These are phyloP conservation scores for Pseudonitzschia multiseries DNA, from an alignment of 108 stramenopile genomes.

Conservation along the genomic window DNA sequence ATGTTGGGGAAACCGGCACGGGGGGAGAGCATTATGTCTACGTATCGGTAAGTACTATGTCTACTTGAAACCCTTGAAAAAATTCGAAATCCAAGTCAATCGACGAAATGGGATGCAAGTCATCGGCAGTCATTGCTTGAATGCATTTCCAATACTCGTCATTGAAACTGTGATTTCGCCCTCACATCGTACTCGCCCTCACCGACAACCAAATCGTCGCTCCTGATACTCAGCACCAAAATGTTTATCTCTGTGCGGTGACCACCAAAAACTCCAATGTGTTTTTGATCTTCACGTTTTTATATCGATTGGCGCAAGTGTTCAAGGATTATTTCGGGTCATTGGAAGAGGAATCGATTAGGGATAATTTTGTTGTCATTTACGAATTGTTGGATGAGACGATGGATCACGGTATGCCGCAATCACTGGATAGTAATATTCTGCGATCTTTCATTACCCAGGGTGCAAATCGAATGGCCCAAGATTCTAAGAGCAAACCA, in stretches of 20 bases:
- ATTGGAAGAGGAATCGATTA: constrained; percentile 97
- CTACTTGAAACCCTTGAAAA: neutral
- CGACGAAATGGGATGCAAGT: neutral
- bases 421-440: constrained; percentile 86
- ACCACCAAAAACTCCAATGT: constrained; percentile 97
- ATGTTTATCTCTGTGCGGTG: constrained; percentile 95
- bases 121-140: constrained; percentile 7
- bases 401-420: constrained; percentile 99
- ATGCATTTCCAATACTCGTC: neutral
- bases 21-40: constrained; percentile 86
- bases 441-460: constrained; percentile 94
- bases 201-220: neutral
- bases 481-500: constrained; percentile 77
- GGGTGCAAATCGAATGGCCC: constrained; percentile 91
- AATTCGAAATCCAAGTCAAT: neutral
- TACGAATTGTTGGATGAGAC: constrained; percentile 99
- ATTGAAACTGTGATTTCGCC: neutral
- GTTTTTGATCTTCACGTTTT: constrained; percentile 89
- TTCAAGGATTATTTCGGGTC: constrained; percentile 99
- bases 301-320: constrained; percentile 87
- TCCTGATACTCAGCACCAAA: constrained; percentile 70
- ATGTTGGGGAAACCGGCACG: constrained; percentile 58
- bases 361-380: constrained; percentile 99
- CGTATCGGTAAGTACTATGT: constrained; percentile 65
- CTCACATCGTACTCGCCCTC: neutral